These are phyloP conservation scores for Didymosphaeria variabile DNA, from an alignment of 2,329 filamentous ascomycete genomes.

Conservation along the genomic window DNA sequence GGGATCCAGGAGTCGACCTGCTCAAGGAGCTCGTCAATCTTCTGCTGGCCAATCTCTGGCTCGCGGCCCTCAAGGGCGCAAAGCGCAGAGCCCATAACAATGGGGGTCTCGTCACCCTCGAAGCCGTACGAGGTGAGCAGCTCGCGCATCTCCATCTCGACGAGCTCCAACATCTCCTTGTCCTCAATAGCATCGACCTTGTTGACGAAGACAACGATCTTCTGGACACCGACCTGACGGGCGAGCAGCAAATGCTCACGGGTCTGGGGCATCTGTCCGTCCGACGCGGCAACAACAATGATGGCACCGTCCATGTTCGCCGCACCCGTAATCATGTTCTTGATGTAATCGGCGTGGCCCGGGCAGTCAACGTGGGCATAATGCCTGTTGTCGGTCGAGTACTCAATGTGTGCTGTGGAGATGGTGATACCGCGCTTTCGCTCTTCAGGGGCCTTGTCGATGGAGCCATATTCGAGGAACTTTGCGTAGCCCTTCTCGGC, in stretches of 20 bases:
- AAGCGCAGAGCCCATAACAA: conserved; percentile 95
- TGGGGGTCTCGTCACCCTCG: conserved; percentile 96
- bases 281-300: conserved; percentile 96
- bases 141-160: conserved; percentile 99
- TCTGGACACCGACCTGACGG: conserved; percentile 97
- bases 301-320: conserved; percentile 99
- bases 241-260: conserved; percentile 97
- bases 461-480: conserved; percentile 97
- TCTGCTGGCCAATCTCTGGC: conserved; percentile 83
- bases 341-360: conserved; percentile 99
- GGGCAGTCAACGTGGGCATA: conserved; percentile 99
- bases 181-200: conserved; percentile 98
- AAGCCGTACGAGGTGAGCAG: conserved; percentile 92
- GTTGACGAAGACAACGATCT: conserved; percentile 99
- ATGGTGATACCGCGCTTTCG: conserved; percentile 99
- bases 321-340: conserved; percentile 99
- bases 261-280: conserved; percentile 99
- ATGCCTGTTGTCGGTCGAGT: conserved; percentile 90
- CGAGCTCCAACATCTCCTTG: conserved; percentile 99
- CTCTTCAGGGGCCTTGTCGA: conserved; percentile 99
- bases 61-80: conserved; percentile 89
- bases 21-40: conserved; percentile 90
- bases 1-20: conserved; percentile 97
- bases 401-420: conserved; percentile 98
- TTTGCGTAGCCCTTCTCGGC: conserved; percentile 91